Evolutionary conservation across 345 rosid species (phyloP), one percentile per base, ranked within the genome.

Genomic region (Arabidopsis suecica): DNA sequence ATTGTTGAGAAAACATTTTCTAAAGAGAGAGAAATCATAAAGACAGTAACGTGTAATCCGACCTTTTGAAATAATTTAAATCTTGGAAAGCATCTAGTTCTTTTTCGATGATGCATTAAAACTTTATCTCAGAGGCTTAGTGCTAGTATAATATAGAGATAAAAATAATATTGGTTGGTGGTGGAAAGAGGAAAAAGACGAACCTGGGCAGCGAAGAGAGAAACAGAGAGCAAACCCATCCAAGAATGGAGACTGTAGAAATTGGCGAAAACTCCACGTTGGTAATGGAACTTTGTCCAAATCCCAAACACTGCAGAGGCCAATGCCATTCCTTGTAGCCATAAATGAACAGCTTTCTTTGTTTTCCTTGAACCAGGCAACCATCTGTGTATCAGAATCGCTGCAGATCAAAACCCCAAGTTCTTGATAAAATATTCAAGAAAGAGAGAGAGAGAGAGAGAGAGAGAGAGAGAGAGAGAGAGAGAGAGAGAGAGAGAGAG

Each of bases 181-280:
- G 74, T 75, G 37, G 14, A 66, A 57, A 57, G 9, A 18, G 4
- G 18, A 50, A 56, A 58, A 38, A 51, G 5, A 71, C 20, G 36
- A 64, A 91, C 97, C 98, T 94, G 98, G 51, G 90, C 89, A 64
- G 84, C 89, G 75, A 91, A 94, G 82, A 94, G 81, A 82, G 82
- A 86, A 72, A 94, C 68, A 76, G 95, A 94, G 83, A 87, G 68
- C 71, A 94, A 83, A 50, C 98, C 98, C 95, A 91, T 91, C 98
- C 98, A 94, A 79, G 97, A 94, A 86, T 94, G 98, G 62, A 94
- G 85, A 77, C 89, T 91, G 34, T 81, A 91, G 86, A 94, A 94
- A 79, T 94, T 91, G 37, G 93, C 89, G 53, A 89, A 79, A 53
- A 90, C 25, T 13, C 98, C 98, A 23, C 79, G 72, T 32, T 80